Evolutionary conservation across 352 stramenopile species (phyloP).

Genomic region (Pythium rhizo-oryzae): DNA sequence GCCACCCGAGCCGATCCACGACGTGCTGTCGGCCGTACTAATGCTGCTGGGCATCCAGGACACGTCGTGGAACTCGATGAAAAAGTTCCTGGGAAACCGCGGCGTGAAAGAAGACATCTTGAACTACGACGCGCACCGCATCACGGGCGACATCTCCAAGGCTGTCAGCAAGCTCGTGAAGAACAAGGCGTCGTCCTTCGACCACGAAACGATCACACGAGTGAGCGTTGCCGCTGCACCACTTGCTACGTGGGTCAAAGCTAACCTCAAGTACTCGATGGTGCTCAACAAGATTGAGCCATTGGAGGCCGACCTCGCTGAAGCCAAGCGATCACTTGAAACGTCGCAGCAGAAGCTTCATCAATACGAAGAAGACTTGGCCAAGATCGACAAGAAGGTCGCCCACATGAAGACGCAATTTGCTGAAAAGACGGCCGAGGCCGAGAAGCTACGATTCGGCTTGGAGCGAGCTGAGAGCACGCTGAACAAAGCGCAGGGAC

Average conservation of each 20-base stretch:
- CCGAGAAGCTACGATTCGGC: conserved; percentile 88
- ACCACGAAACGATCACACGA: conserved; percentile 94
- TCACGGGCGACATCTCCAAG: conserved; percentile 91
- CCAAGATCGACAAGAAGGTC: conserved; percentile 89
- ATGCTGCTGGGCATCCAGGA: conserved; percentile 96
- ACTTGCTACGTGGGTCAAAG: conserved; percentile 95
- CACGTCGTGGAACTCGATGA: conserved; percentile 97
- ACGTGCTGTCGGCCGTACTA: conserved; percentile 94
- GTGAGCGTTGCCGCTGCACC: conserved; percentile 94
- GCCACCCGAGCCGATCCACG: conserved; percentile 93
- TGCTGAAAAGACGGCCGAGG: conserved; percentile 91
- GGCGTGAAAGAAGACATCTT: conserved; percentile 97
- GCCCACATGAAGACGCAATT: conserved; percentile 94
- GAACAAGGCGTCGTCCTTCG: conserved; percentile 93
- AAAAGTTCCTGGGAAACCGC: conserved; percentile 95
- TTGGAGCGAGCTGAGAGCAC: conserved; percentile 89
- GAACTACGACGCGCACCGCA: conserved; percentile 94
- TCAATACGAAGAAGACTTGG: conserved; percentile 91
- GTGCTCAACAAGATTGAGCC: conserved; percentile 96
- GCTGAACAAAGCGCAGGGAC: conserved; percentile 90
- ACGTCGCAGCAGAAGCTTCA: conserved; percentile 87
- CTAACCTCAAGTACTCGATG: conserved; percentile 95
- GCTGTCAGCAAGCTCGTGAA: conserved; percentile 93
- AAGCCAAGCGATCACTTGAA: conserved; percentile 88
- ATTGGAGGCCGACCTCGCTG: conserved; percentile 88